phyloP scores from a whole-genome alignment of 345 rosid genomes.

The Fremontodendron californicum region DNA sequence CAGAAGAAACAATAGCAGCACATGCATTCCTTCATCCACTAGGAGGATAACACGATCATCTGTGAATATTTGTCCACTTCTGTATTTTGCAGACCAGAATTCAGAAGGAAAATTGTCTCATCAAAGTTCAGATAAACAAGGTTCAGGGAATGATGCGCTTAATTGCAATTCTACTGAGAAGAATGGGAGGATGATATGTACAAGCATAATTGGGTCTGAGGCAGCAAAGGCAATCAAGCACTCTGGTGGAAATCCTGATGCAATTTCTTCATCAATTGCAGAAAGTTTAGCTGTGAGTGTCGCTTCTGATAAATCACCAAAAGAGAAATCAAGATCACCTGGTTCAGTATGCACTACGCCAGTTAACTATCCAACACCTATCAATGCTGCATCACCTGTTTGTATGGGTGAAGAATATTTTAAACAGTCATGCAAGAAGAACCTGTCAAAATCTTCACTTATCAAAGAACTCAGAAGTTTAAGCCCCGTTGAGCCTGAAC shows the following conservation, averaged over 20 bases:
- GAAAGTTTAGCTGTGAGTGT: slow-evolving; percentile 17
- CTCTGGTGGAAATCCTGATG: slow-evolving; percentile 13
- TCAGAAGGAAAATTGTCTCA: slow-evolving; percentile 2
- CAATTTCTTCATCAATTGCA: slow-evolving; percentile 15
- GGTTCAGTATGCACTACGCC: slow-evolving; percentile 38
- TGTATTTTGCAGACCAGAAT: slow-evolving; percentile 9
- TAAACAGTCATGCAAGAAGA: slow-evolving; percentile 55
- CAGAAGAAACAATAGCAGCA: slow-evolving; percentile 18
- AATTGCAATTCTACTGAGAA: slow-evolving; percentile 8
- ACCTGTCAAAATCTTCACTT: slow-evolving; percentile 39
- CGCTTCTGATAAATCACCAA: slow-evolving; percentile 22
- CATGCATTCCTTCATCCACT: slow-evolving; percentile 26
- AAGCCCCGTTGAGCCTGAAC: slow-evolving; percentile 30
- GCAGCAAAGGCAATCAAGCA: slow-evolving; percentile 7
- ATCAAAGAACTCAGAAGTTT: slow-evolving; percentile 49
- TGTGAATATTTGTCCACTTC: neutral
- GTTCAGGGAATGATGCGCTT: neutral
- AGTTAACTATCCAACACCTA: slow-evolving; percentile 31
- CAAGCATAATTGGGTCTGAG: neutral
- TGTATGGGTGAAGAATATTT: slow-evolving; percentile 75
- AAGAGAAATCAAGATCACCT: slow-evolving; percentile 25
- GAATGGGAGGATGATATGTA: slow-evolving; percentile 9
- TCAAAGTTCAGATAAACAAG: slow-evolving; percentile 10
- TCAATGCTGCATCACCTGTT: slow-evolving; percentile 65
- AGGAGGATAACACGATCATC: slow-evolving; percentile 30